These are phyloP conservation scores for Scolecobasidium constrictum DNA, from an alignment of 2,329 filamentous ascomycete genomes.

Conservation along the genomic window DNA sequence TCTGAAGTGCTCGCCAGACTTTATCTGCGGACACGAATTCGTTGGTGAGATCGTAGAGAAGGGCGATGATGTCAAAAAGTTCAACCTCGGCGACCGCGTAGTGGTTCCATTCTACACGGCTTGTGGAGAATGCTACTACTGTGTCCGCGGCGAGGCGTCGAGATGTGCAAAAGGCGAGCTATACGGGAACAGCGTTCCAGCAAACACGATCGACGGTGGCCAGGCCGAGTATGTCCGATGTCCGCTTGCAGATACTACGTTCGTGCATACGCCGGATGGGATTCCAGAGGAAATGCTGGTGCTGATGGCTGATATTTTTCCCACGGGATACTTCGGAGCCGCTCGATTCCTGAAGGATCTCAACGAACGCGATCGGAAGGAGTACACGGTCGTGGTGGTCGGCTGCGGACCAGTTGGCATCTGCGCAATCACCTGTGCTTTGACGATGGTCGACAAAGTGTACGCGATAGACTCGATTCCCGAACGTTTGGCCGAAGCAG, in stretches of 20 bases:
- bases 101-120: slow-evolving; percentile 20
- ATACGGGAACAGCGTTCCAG: neutral
- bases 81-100: slow-evolving; percentile 34
- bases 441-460: too few species aligned
- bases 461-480: too few species aligned
- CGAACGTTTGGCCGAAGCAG: too few species aligned
- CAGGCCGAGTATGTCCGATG: slow-evolving; percentile 48
- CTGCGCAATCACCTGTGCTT: slow-evolving; percentile 42
- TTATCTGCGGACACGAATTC: slow-evolving; percentile 38
- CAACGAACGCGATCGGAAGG: slow-evolving; percentile 41
- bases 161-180: neutral
- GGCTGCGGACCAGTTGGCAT: slow-evolving; percentile 47
- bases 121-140: slow-evolving; percentile 19
- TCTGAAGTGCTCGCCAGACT: neutral
- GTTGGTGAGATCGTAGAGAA: slow-evolving; percentile 44
- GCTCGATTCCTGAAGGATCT: slow-evolving; percentile 25
- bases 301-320: slow-evolving; percentile 45
- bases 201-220: slow-evolving; percentile 33
- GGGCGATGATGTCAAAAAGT: slow-evolving; percentile 39
- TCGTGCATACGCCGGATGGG: slow-evolving; percentile 33
- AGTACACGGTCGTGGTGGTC: slow-evolving; percentile 41
- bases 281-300: slow-evolving; percentile 35
- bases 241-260: slow-evolving; percentile 38
- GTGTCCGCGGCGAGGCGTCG: neutral
- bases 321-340: slow-evolving; percentile 46